A percentile compares a stretch with the other conserved stretches of the same genome.
These are phyloP conservation scores for Rehmannia glutinosa DNA, from an alignment of 257 asterid species.

Conservation along the genomic window DNA sequence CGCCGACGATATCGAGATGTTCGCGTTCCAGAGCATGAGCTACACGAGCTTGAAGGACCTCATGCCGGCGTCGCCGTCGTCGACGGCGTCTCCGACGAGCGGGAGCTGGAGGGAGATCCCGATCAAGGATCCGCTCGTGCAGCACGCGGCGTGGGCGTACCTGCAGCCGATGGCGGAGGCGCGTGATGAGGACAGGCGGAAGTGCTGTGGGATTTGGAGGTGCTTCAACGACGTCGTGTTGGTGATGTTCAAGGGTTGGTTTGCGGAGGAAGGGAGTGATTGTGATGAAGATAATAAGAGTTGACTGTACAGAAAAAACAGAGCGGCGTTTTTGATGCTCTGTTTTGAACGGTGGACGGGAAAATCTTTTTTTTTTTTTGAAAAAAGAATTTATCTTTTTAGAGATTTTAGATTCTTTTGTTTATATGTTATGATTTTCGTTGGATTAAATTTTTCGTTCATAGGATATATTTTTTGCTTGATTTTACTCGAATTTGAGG, in stretches of 20 bases:
- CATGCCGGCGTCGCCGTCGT: slow-evolving; percentile 39
- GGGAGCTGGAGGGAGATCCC: slow-evolving; percentile 77
- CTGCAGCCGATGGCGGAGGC: slow-evolving; percentile 58
- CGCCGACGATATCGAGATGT: slow-evolving; percentile 38
- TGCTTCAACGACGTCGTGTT: slow-evolving; percentile 53
- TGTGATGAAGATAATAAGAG: background rate
- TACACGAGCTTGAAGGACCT: slow-evolving; percentile 79
- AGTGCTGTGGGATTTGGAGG: slow-evolving; percentile 29
- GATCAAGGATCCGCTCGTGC: slow-evolving; percentile 70
- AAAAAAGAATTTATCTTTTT: too few species aligned
- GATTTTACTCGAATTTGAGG: background rate
- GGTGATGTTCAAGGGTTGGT: slow-evolving; percentile 24
- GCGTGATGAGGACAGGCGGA: slow-evolving; percentile 23
- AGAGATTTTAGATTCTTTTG: background rate
- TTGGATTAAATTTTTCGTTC: slow-evolving; percentile 1
- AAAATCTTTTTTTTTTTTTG: background rate
- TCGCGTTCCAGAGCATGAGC: slow-evolving; percentile 9
- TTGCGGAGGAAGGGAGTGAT: background rate
- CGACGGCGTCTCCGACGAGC: slow-evolving; percentile 30
- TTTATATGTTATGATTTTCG: background rate
- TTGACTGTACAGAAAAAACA: slow-evolving; percentile 23
- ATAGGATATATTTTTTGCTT: background rate
- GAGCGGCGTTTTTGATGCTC: slow-evolving; percentile 26
- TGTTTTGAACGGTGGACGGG: too few species aligned
- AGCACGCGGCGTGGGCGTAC: slow-evolving; percentile 96